Evolutionary conservation across 805 yeast species (phyloP).

Genomic region (Barnettozyma populi): DNA sequence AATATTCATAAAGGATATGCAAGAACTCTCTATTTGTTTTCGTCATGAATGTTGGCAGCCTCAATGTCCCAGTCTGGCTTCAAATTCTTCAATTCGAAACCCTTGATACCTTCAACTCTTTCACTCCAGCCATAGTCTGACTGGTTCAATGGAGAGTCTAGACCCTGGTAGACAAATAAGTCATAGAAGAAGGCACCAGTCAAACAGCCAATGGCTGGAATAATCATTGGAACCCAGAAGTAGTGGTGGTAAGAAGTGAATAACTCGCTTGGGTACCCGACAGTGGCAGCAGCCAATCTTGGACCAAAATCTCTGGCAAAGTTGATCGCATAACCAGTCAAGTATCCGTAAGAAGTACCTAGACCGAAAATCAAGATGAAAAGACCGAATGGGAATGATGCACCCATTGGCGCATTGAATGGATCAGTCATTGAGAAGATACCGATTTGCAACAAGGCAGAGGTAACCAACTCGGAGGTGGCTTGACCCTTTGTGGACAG

Average conservation of each 20-base stretch:
- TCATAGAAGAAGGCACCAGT: constrained; percentile 49
- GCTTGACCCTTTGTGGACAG: constrained; percentile 40
- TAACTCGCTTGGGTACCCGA: constrained; percentile 40
- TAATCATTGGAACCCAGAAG: constrained; percentile 49
- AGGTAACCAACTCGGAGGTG: constrained; percentile 40
- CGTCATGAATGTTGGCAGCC: constrained; percentile 3
- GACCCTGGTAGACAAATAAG: constrained; percentile 44
- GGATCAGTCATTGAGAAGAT: constrained; percentile 49
- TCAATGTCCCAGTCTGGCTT: constrained; percentile 20
- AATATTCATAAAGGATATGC: neutral
- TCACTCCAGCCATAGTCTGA: constrained; percentile 27
- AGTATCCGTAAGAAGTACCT: constrained; percentile 45
- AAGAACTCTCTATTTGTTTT: neutral
- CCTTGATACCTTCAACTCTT: constrained; percentile 13
- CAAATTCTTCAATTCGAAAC: constrained; percentile 20
- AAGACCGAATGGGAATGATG: constrained; percentile 42
- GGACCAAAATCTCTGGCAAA: constrained; percentile 54
- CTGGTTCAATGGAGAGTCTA: constrained; percentile 47
- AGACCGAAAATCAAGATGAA: constrained; percentile 39
- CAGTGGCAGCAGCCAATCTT: constrained; percentile 40
- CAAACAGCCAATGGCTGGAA: constrained; percentile 44
- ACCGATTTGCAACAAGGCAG: constrained; percentile 40
- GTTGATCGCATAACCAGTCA: constrained; percentile 52
- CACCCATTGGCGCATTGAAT: constrained; percentile 40
- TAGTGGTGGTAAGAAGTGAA: constrained; percentile 38